phyloP scores from a whole-genome alignment of 164 flowering plant genomes.

The Saururus chinensis region DNA sequence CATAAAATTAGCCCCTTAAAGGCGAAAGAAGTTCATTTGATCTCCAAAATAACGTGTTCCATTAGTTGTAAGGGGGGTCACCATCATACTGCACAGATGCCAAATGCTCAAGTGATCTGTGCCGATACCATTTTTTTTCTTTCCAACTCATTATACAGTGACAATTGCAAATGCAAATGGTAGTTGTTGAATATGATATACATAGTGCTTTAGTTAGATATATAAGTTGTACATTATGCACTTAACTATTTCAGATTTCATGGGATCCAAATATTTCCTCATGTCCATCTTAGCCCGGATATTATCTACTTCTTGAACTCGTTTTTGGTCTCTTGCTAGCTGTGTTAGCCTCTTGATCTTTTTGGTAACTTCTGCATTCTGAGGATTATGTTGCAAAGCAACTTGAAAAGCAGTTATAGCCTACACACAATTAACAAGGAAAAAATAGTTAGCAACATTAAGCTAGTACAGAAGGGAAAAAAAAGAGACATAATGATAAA shows the following conservation, averaged over 20 bases:
- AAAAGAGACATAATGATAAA: not conserved
- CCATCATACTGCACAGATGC: no score
- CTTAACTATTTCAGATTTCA: slow-evolving; percentile 82
- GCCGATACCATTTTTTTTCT: no score
- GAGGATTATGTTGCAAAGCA: slow-evolving; percentile 70
- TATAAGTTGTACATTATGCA: no score
- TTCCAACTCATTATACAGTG: no score
- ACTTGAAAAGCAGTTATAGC: slow-evolving; percentile 66
- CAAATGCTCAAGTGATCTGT: no score
- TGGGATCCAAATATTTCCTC: slow-evolving; percentile 50
- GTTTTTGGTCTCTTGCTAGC: slow-evolving; percentile 56
- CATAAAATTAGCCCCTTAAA: no score
- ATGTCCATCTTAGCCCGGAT: slow-evolving; percentile 69
- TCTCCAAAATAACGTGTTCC: no score
- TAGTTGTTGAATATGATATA: no score
- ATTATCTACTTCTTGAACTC: slow-evolving; percentile 69
- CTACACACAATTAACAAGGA: slow-evolving; percentile 24
- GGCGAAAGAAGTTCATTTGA: no score
- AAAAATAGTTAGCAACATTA: slow-evolving; percentile 6
- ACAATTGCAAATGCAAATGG: no score
- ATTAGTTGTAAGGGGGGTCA: no score
- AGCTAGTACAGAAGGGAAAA: not conserved
- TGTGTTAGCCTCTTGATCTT: slow-evolving; percentile 75
- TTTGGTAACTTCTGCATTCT: slow-evolving; percentile 78
- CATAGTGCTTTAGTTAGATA: no score